Conservation (phyloP, 1,284 basidiomycete species). For the Sanguinoderma infundibulare region DNA sequence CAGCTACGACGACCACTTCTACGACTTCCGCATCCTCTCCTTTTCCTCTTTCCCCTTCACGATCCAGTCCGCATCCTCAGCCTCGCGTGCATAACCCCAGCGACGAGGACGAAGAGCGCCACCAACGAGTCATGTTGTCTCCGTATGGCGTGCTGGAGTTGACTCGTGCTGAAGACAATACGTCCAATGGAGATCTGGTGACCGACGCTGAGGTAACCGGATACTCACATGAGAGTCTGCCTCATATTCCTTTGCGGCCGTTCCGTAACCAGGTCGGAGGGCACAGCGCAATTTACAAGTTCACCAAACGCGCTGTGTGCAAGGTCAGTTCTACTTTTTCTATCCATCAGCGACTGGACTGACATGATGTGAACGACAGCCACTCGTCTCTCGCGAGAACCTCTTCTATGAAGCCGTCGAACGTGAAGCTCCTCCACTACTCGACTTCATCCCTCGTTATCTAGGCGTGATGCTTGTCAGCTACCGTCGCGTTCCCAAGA, state of each 20-base stretch:
- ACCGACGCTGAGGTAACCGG: slow-evolving; percentile 35
- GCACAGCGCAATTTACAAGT: slow-evolving; percentile 97
- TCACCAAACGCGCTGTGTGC: slow-evolving; percentile 97
- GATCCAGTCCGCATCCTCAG: slow-evolving; percentile 33
- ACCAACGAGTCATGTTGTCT: slow-evolving; percentile 30
- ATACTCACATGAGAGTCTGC: slow-evolving; percentile 60
- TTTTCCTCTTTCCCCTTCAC: slow-evolving; percentile 39
- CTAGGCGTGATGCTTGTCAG: slow-evolving; percentile 98
- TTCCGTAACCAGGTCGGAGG: slow-evolving; percentile 99
- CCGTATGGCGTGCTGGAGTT: slow-evolving; percentile 32
- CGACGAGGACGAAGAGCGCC: slow-evolving; percentile 43
- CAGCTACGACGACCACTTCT: slow-evolving; percentile 61
- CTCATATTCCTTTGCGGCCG: slow-evolving; percentile 94
- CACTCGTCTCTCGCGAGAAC: slow-evolving; percentile 95
- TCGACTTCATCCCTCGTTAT: slow-evolving; percentile 95
- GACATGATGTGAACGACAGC: slow-evolving; percentile 52
- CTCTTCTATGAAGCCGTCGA: slow-evolving; percentile 98
- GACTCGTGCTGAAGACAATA: slow-evolving; percentile 27
- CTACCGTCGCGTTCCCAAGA: slow-evolving; percentile 75
- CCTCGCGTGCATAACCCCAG: slow-evolving; percentile 35
- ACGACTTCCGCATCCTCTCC: slow-evolving; percentile 53
- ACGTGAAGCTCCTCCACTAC: slow-evolving; percentile 86
- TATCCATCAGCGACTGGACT: slow-evolving; percentile 8
- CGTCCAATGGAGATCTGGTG: slow-evolving; percentile 18
- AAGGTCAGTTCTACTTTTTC: slow-evolving; percentile 66